phyloP scores from a whole-genome alignment of 2,329 filamentous ascomycete genomes.

The Fusarium multiceps region DNA sequence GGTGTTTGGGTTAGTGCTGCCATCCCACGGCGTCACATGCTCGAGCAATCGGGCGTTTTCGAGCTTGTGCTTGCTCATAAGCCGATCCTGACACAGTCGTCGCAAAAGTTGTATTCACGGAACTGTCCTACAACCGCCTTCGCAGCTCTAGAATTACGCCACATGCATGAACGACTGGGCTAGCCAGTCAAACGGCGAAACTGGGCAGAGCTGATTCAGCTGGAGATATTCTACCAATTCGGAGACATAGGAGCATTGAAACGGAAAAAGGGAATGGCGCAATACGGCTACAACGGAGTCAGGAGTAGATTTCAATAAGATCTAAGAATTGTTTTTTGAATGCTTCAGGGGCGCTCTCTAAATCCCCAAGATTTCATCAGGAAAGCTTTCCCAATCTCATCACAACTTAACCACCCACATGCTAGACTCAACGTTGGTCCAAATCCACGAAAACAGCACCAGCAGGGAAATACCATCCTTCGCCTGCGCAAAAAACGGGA shows the following conservation, averaged over 20 bases:
- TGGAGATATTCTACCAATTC: conserved; percentile 4
- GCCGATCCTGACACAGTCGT: not conserved
- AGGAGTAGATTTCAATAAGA: conserved; percentile 47
- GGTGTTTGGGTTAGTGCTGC: not conserved
- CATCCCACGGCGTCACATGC: not conserved
- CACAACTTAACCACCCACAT: conserved; percentile 43
- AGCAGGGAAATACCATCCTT: conserved; percentile 48
- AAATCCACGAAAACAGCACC: conserved; percentile 43
- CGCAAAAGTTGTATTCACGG: not conserved
- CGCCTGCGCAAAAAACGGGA: conserved; percentile 45
- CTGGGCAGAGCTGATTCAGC: conserved; percentile 1
- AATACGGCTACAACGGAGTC: conserved; percentile 33
- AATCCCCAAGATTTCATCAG: conserved; percentile 42
- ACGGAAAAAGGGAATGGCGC: conserved; percentile 21
- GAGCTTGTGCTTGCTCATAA: not conserved
- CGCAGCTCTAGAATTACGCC: not conserved
- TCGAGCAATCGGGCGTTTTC: not conserved
- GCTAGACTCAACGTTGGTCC: conserved; percentile 37
- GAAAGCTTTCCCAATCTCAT: conserved; percentile 43
- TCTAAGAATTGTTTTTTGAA: conserved; percentile 50
- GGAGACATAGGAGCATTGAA: not conserved
- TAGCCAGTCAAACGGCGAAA: not conserved
- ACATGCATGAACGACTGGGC: conserved; percentile 2
- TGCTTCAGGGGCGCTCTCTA: conserved; percentile 50
- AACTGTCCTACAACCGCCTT: conserved; percentile 3